Base-by-base conservation (phyloP, 768 basidiomycete genomes). In the Hericium erinaceus region DNA sequence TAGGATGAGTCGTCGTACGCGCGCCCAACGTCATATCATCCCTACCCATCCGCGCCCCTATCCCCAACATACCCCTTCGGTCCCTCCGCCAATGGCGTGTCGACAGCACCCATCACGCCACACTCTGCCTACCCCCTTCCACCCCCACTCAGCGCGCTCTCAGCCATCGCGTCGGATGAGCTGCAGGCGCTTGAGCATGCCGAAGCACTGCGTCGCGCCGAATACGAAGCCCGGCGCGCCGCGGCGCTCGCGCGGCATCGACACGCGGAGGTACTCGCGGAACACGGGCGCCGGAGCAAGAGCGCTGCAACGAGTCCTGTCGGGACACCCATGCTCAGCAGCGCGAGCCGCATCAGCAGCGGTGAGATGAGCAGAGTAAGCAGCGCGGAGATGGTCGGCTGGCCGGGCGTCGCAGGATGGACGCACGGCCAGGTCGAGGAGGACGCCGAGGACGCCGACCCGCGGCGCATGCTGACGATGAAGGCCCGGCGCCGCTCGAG, bases 151-250 rank as follows among this genome's bases (percentile, higher is more conserved):
- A 80, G 81, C n/a, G 77, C 86, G 1, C 70, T 90, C 18, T 86
- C 87, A 48, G 85, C 74, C 33, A 74, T 88, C 18, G 93, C 94
- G 2, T 87, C 95, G 73, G 92, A 92, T 58, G 92, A 97, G 67
- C 79, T 98, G 8, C 87, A 89, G 65, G 84, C 86, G 63, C 83
- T 98, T 33, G 95, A 98, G 68, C 85, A 85, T 40, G 80, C 85
- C 59, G 95, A 97, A 69, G 76, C 77, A 4, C 77, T 82, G 56
- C 75, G 84, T 24, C 75, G 84, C 46, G 84, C 84, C 5, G 83
- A 85, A 65, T 84, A 78, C 64, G 81, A 83, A 72, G 66, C 75
- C 48, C 68, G 75, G 57, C 80, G 73, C 60, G 73, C 73, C 61
- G 80, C 81, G 59, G 68, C 69, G 8, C 67, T 75, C 56, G 69